Base-by-base conservation (phyloP, 108 stramenopile species). In the Skeletonema tropicum region DNA sequence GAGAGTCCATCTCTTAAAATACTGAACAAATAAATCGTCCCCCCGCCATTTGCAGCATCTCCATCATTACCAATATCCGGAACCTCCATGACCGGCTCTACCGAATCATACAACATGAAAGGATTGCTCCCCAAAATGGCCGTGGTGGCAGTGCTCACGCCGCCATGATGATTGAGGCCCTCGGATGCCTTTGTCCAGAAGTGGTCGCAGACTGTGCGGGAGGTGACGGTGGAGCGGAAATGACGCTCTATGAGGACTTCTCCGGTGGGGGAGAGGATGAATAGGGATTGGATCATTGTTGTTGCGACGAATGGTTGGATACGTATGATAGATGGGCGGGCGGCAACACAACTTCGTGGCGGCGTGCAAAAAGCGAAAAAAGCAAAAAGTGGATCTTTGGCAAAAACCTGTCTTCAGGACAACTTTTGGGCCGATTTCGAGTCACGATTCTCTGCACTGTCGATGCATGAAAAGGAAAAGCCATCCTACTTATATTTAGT, bases 211-310 rank as follows among this genome's bases (percentile, higher is more conserved):
- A 94, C 88, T 9, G 85, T 78, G 25, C 96, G 91, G 55, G 88
- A 78, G 32, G 90, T 89, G 23, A 86, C 72, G 36, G 83, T 80
- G 36, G 89, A 91, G 21, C 96, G 92, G 76, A 94, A 95, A 77
- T 97, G 96, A 13, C 94, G 90, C 74, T 97, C 96, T 72, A 97
- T 93, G 57, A 97, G 71, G 39, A 95, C 88, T 83, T 97, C 96
- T 21, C 96, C 94, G 2, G 85, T 90, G 32, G 93, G 87, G 49
- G 92, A 92, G 9, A 95, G 75, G 62, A 97, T 86, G 80, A 94
- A 94, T 39, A 97, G 76, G 12, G 95, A 93, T 80, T 94, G 91
- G 45, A 94, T 96, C 95, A 94, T 96, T 67, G 38, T 35, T 35
- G 7, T 7, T 35, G 2, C 33, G 33, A 35, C 33, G 33, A 7